Evolutionary conservation across 2,329 filamentous ascomycete genomes (phyloP), one percentile per base, ranked within the genome.

Genomic region (Niveomyces coronatus): DNA sequence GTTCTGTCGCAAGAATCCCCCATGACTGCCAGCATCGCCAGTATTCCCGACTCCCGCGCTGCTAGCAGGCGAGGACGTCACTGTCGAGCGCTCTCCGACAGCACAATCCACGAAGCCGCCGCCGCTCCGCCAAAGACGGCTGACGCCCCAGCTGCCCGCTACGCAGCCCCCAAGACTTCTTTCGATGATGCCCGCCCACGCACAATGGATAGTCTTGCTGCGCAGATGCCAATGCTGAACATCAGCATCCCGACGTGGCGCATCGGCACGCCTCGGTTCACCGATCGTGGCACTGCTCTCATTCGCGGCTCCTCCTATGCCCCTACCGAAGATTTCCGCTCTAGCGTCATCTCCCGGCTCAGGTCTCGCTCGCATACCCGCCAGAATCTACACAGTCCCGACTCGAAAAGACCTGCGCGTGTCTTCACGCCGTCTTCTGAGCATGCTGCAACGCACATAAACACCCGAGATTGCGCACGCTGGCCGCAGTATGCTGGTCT

Each of bases 241-340:
- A 72, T 89, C 30, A 70, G 78, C 16, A 94, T 94, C 35, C 87
- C 88, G 24, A 81, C 84, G 40, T 93, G 88, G 68, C 79, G 80
- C 47, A 66, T 95, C 41, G 88, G 87, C 10, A 83, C 81, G 1
- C 85, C 86, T 14, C 76, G 78, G 42, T 94, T 94, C 58, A 89
- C 82, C 45, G 63, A 74, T 37, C 72, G 74, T 48, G 86, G 86
- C 9, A 87, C 82, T 3, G 78, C 85, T 3, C 72, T 85, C 45
- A 67, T 95, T 45, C 79, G 84, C 44, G 83, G 79, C 47, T 93
- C 88, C n/a, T 79, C 82, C 13, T 85, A 85, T 56, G 75, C 79
- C 4, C 82, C 84, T 3, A 80, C 76, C 5, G 84, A 89, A 37
- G 84, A 87, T 44, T 58, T 79, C 45, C 52, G 74, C 27, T 79